Evolutionary conservation across 345 rosid genomes (phyloP).

Genomic region (Stellera chamaejasme): DNA sequence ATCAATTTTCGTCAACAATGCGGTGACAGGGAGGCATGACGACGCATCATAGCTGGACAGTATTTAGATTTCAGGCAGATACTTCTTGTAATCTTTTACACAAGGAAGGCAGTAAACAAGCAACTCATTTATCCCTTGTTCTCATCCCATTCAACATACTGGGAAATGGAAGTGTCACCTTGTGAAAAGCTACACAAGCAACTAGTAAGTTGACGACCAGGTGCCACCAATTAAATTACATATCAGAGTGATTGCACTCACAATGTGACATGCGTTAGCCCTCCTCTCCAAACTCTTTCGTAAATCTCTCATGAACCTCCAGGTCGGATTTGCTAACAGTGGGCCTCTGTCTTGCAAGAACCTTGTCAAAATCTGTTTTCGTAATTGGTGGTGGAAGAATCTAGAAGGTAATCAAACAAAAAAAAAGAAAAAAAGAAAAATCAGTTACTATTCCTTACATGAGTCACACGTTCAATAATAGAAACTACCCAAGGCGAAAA

Average conservation of each 20-base stretch:
- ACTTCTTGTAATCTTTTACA: constrained; percentile 33
- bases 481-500: no score
- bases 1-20: not conserved
- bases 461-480: no score
- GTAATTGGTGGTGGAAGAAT: constrained; percentile 74
- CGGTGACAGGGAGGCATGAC: constrained; percentile 1
- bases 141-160: constrained; percentile 18
- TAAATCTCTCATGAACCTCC: constrained; percentile 74
- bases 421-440: not conserved
- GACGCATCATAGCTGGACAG: constrained; percentile 8
- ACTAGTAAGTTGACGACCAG: constrained; percentile 21
- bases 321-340: constrained; percentile 74
- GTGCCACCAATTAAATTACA: constrained; percentile 29
- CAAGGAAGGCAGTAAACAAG: constrained; percentile 22
- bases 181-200: constrained; percentile 12
- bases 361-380: constrained; percentile 69
- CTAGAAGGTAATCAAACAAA: constrained; percentile 23
- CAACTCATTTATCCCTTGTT: constrained; percentile 21
- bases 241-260: constrained; percentile 25
- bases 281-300: constrained; percentile 82
- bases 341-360: constrained; percentile 74
- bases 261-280: constrained; percentile 31
- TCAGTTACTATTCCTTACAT: not conserved
- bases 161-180: constrained; percentile 30
- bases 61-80: constrained; percentile 7